These are phyloP conservation scores for Helicostylum pulchrum DNA, from an alignment of 192 early-diverging fungal species.

Conservation along the genomic window DNA sequence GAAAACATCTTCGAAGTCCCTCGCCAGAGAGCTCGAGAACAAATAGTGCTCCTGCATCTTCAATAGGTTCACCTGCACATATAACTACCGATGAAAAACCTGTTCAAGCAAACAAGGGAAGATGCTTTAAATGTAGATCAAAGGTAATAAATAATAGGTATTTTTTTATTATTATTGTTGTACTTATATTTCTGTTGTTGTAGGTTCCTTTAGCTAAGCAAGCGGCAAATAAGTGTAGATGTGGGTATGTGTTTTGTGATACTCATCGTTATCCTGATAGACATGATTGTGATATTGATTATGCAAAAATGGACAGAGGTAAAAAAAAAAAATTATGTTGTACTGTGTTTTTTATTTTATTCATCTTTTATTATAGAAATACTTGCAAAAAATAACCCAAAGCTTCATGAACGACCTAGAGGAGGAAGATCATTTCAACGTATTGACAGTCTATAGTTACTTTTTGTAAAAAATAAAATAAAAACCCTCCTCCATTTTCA, in stretches of 20 bases:
- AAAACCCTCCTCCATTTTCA: too few species aligned
- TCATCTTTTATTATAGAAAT: conserved; percentile 36
- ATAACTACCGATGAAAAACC: conserved; percentile 42
- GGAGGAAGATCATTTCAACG: conserved; percentile 77
- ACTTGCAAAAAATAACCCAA: conserved; percentile 73
- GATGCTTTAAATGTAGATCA: conserved; percentile 65
- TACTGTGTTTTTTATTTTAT: background rate
- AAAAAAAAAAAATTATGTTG: background rate
- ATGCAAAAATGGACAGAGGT: conserved; percentile 64
- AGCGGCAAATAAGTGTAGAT: conserved; percentile 75
- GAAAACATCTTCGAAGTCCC: conserved; percentile 15
- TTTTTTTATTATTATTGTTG: background rate
- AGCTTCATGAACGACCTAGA: conserved; percentile 67
- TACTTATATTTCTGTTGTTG: conserved; percentile 8
- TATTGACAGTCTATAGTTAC: conserved; percentile 46
- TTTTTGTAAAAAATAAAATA: too few species aligned
- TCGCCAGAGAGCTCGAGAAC: conserved; percentile 11
- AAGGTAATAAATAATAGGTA: conserved; percentile 40
- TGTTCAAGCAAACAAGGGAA: conserved; percentile 64
- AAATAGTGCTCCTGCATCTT: conserved; percentile 13
- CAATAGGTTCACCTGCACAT: conserved; percentile 29
- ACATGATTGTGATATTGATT: conserved; percentile 79
- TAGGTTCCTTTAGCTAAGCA: conserved; percentile 74
- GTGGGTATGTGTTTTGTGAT: conserved; percentile 78
- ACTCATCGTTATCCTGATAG: conserved; percentile 66